Evolutionary conservation across 2,329 filamentous ascomycete genomes (phyloP).

Genomic region (Paecilomyces dactylethromorphus): DNA sequence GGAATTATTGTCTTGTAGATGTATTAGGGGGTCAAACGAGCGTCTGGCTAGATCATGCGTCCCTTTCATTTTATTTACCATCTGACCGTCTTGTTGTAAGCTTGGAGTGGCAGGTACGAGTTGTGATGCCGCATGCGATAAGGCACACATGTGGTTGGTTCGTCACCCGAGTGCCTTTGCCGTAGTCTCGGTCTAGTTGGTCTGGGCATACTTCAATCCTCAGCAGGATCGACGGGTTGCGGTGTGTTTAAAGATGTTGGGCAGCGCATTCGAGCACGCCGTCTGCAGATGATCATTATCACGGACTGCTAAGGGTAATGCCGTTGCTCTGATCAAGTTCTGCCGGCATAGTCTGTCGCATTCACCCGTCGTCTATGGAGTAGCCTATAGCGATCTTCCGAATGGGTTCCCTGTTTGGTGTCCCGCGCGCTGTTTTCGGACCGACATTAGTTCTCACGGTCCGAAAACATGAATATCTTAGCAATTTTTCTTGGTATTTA

Average conservation of each 20-base stretch:
- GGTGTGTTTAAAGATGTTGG: background rate
- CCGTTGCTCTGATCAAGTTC: background rate
- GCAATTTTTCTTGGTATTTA: background rate
- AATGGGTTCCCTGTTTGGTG: no score
- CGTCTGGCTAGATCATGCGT: background rate
- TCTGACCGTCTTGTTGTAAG: background rate
- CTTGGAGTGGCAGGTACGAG: background rate
- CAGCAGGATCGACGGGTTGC: background rate
- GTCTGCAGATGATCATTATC: background rate
- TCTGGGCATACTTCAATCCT: background rate
- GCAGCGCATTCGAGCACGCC: background rate
- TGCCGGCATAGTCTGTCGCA: background rate
- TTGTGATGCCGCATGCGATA: background rate
- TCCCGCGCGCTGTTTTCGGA: background rate
- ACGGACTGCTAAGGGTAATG: background rate
- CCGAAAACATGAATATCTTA: background rate
- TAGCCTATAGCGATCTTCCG: background rate
- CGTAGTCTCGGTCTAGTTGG: background rate
- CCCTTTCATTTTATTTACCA: background rate
- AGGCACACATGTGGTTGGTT: background rate
- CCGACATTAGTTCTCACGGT: background rate
- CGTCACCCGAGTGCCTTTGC: background rate
- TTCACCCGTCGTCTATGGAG: background rate
- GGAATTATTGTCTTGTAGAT: background rate
- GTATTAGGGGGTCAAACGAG: background rate